Conservation (phyloP, 352 stramenopile genomes). For the Globisporangium cylindrosporum region DNA sequence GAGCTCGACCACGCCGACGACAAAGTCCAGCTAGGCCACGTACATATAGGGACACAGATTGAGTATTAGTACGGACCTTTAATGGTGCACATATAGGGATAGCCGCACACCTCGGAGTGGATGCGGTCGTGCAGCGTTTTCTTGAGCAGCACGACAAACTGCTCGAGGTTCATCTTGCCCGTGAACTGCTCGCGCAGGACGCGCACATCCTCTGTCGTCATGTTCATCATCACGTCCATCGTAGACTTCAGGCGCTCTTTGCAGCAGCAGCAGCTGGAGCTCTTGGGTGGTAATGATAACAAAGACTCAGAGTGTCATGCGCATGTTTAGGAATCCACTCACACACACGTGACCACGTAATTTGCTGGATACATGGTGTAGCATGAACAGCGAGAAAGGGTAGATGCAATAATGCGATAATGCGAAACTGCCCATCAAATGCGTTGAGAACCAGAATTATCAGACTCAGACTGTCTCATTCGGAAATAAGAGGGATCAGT, state of each 20-base stretch:
- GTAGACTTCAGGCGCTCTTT: not conserved
- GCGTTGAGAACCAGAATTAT: not conserved
- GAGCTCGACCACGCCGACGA: slow-evolving; percentile 81
- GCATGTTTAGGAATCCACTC: not conserved
- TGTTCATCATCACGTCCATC: slow-evolving; percentile 88
- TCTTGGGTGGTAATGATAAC: not conserved
- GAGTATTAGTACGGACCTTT: not conserved
- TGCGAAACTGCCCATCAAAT: not conserved
- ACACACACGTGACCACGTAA: not conserved
- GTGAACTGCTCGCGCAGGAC: slow-evolving; percentile 55
- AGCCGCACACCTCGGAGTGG: slow-evolving; percentile 30
- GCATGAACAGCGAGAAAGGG: not conserved
- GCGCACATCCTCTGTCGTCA: slow-evolving; percentile 75
- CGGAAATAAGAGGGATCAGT: not conserved
- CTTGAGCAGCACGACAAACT: slow-evolving; percentile 74
- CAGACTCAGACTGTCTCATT: not conserved
- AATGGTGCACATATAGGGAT: not conserved
- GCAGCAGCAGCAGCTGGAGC: not conserved
- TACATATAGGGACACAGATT: not conserved
- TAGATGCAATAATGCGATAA: not conserved
- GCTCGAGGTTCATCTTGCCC: slow-evolving; percentile 43
- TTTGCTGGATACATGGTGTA: too few relatives aligned
- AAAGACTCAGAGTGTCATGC: not conserved
- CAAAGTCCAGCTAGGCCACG: slow-evolving; percentile 58
- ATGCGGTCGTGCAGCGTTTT: slow-evolving; percentile 67